Conservation (phyloP, 2,329 filamentous ascomycete species). For the Penicillium verrucosum region DNA sequence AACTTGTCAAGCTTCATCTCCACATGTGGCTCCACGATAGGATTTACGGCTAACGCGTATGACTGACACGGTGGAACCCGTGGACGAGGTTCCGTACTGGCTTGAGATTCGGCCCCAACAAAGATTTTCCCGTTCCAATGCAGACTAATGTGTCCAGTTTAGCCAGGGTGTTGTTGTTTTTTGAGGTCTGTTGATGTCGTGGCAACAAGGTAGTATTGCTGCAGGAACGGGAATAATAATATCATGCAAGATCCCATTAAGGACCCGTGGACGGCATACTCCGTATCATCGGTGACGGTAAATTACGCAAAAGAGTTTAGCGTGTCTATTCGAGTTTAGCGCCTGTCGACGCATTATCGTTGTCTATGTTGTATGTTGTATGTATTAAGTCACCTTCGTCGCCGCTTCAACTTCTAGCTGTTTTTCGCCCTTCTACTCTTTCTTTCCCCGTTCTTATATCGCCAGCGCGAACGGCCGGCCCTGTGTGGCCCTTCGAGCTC, state of each 20-base stretch:
- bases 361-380: too few relatives aligned
- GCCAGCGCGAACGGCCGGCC: too few relatives aligned
- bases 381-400: too few relatives aligned
- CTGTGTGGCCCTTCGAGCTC: too few relatives aligned
- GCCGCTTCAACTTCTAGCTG: too few relatives aligned
- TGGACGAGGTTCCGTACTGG: neutral
- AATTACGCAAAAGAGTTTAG: too few relatives aligned
- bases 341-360: too few relatives aligned
- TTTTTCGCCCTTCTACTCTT: too few relatives aligned
- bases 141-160: neutral
- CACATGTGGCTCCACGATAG: conserved; percentile 3
- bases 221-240: neutral
- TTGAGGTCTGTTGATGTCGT: neutral
- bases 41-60: neutral
- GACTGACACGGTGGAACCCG: neutral
- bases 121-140: conserved; percentile 6
- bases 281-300: too few relatives aligned
- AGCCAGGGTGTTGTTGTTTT: neutral
- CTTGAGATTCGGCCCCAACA: conserved; percentile 19
- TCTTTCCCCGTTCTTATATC: too few relatives aligned
- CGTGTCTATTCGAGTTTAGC: too few relatives aligned
- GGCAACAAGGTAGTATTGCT: neutral
- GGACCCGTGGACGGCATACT: neutral
- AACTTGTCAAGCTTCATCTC: conserved; percentile 7
- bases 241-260: neutral